A percentile compares a stretch with the other conserved stretches of the same genome.
Conservation (phyloP, 2,329 filamentous ascomycete species). For the Scytalidium lignicola region DNA sequence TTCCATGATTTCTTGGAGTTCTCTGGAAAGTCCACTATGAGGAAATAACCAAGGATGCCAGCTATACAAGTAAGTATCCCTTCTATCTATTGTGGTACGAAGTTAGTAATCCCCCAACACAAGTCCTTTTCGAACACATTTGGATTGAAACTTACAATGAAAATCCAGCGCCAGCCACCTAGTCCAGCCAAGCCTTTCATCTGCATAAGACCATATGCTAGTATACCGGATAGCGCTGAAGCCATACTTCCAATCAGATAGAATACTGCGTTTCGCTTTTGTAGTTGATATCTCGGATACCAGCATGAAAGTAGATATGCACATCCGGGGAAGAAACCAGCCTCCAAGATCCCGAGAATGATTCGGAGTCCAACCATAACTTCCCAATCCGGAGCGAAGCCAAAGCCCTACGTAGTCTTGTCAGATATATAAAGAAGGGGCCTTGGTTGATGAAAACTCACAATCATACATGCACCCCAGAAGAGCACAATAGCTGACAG, state of each 20-base stretch:
- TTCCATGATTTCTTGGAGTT: slow-evolving; percentile 37
- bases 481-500: slow-evolving; percentile 42
- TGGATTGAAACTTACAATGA: slow-evolving; percentile 28
- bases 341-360: slow-evolving; percentile 23
- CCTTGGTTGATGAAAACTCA: slow-evolving; percentile 8
- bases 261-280: slow-evolving; percentile 64
- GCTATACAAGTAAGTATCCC: slow-evolving; percentile 47
- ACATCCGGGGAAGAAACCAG: slow-evolving; percentile 32
- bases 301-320: slow-evolving; percentile 37
- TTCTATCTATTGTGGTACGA: slow-evolving; percentile 20
- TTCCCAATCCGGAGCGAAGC: slow-evolving; percentile 29
- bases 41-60: slow-evolving; percentile 46
- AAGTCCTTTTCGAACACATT: neutral
- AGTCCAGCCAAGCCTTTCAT: slow-evolving; percentile 28
- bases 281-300: slow-evolving; percentile 55
- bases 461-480: slow-evolving; percentile 40
- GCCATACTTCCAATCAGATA: slow-evolving; percentile 65
- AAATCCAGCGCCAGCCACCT: slow-evolving; percentile 61
- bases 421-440: neutral
- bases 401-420: slow-evolving; percentile 15
- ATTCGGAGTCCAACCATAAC: slow-evolving; percentile 22
- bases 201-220: slow-evolving; percentile 59
- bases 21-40: slow-evolving; percentile 62
- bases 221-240: slow-evolving; percentile 60
- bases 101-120: neutral